These are phyloP conservation scores for Boehmeria nivea DNA, from an alignment of 306 rosid genomes.

Conservation along the genomic window DNA sequence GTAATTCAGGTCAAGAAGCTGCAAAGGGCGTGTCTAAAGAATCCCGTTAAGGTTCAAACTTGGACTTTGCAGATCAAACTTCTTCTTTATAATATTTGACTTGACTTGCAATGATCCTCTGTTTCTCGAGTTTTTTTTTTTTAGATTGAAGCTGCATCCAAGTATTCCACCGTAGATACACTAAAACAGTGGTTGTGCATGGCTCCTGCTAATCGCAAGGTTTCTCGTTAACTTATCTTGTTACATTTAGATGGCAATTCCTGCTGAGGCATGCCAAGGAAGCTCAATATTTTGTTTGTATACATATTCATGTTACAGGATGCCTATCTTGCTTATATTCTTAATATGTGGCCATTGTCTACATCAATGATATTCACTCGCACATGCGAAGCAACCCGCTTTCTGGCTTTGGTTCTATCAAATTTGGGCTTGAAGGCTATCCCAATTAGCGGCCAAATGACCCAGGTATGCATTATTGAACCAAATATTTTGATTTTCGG, in stretches of 20 bases:
- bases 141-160: constrained; percentile 85
- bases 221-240: constrained; percentile 16
- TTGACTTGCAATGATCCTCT: neutral
- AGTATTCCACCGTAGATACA: constrained; percentile 85
- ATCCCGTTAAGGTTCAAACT: constrained; percentile 78
- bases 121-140: neutral
- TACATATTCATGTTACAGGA: no score
- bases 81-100: neutral
- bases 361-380: constrained; percentile 91
- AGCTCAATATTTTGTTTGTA: constrained; percentile 9
- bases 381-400: constrained; percentile 71
- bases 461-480: constrained; percentile 64
- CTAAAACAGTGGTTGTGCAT: constrained; percentile 72
- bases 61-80: constrained; percentile 4
- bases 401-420: constrained; percentile 69
- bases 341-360: constrained; percentile 58
- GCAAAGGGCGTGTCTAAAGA: constrained; percentile 77
- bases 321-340: constrained; percentile 74
- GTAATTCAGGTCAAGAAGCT: constrained; percentile 74
- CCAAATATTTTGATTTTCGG: no score
- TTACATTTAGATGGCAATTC: neutral
- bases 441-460: constrained; percentile 92
- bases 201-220: constrained; percentile 79
- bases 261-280: no score
- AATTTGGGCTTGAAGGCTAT: constrained; percentile 76